A percentile compares a stretch with the other conserved stretches of the same genome.
Evolutionary conservation across 2,329 filamentous ascomycete species (phyloP).

Genomic region (Hymenoscyphus occultus): DNA sequence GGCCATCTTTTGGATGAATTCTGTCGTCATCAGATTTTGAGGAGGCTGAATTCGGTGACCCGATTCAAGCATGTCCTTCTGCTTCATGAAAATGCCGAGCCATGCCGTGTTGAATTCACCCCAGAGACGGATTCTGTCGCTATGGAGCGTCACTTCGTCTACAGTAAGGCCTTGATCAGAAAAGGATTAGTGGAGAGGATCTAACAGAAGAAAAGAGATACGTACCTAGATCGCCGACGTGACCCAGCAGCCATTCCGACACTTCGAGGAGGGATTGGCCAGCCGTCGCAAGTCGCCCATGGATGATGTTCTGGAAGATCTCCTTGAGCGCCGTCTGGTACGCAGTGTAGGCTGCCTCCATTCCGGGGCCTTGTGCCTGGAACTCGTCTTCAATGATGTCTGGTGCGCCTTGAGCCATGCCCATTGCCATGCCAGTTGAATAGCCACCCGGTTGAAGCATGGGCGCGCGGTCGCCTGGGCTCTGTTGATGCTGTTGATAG

Average conservation of each 20-base stretch:
- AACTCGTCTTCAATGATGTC: conserved; percentile 57
- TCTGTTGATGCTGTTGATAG: conserved; percentile 54
- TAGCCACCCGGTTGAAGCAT: conserved; percentile 54
- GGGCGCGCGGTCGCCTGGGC: conserved; percentile 51
- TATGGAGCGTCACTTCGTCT: conserved; percentile 74
- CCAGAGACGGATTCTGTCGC: conserved; percentile 82
- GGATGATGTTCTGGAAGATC: conserved; percentile 60
- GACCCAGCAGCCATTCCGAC: conserved; percentile 64
- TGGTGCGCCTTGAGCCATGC: conserved; percentile 44
- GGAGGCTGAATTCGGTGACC: conserved; percentile 36
- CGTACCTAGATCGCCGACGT: conserved; percentile 65
- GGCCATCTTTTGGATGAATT: conserved; percentile 73
- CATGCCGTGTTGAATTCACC: conserved; percentile 92
- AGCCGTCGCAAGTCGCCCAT: conserved; percentile 58
- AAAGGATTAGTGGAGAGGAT: conserved; percentile 33
- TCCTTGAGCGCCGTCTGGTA: conserved; percentile 60
- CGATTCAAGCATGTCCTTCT: conserved; percentile 66
- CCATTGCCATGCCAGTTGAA: conserved; percentile 46
- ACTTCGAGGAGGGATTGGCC: conserved; percentile 57
- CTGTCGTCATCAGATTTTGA: conserved; percentile 64
- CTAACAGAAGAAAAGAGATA: conserved; percentile 33
- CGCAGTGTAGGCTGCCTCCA: conserved; percentile 67
- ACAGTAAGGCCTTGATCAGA: conserved; percentile 69
- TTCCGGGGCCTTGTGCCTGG: conserved; percentile 45
- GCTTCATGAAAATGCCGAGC: conserved; percentile 78